phyloP scores from a whole-genome alignment of 768 basidiomycete species.

The Xerocomus brunneocitrinus region DNA sequence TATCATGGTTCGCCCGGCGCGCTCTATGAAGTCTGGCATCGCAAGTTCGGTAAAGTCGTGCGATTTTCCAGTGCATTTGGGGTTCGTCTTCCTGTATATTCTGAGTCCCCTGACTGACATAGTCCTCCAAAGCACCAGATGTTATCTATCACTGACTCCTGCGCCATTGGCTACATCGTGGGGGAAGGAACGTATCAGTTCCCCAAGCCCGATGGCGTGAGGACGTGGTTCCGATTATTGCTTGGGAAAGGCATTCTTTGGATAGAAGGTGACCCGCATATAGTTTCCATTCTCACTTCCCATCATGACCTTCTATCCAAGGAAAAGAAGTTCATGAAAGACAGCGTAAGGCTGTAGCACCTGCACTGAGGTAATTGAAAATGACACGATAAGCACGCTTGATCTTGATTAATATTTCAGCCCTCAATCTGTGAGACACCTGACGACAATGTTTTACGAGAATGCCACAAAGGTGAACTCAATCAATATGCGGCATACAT shows the following conservation, averaged over 20 bases:
- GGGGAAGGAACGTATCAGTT: slow-evolving; percentile 53
- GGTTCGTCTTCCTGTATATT: slow-evolving; percentile 29
- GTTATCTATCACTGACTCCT: slow-evolving; percentile 52
- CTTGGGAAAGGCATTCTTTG: slow-evolving; percentile 63
- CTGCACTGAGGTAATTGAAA: slow-evolving; percentile 49
- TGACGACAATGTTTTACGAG: slow-evolving; percentile 51
- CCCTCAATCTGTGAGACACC: slow-evolving; percentile 48
- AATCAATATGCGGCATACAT: not conserved
- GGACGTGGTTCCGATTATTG: slow-evolving; percentile 58
- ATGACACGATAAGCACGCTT: not conserved
- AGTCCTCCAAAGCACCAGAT: slow-evolving; percentile 45
- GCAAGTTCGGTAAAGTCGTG: slow-evolving; percentile 49
- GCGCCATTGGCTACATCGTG: slow-evolving; percentile 51
- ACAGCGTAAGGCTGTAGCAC: slow-evolving; percentile 49
- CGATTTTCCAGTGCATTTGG: slow-evolving; percentile 55
- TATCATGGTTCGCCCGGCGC: slow-evolving; percentile 49
- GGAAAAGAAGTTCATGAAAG: slow-evolving; percentile 55
- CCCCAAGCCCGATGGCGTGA: slow-evolving; percentile 59
- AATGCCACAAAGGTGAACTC: slow-evolving; percentile 40
- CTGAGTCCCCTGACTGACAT: slow-evolving; percentile 6
- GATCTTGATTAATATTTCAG: slow-evolving; percentile 25
- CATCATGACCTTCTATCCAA: slow-evolving; percentile 19
- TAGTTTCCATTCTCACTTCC: not conserved
- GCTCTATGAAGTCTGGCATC: slow-evolving; percentile 50
- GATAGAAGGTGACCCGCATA: slow-evolving; percentile 48